Conservation (phyloP, 2,329 filamentous ascomycete genomes). For the Ceratocystis alfenasii region DNA sequence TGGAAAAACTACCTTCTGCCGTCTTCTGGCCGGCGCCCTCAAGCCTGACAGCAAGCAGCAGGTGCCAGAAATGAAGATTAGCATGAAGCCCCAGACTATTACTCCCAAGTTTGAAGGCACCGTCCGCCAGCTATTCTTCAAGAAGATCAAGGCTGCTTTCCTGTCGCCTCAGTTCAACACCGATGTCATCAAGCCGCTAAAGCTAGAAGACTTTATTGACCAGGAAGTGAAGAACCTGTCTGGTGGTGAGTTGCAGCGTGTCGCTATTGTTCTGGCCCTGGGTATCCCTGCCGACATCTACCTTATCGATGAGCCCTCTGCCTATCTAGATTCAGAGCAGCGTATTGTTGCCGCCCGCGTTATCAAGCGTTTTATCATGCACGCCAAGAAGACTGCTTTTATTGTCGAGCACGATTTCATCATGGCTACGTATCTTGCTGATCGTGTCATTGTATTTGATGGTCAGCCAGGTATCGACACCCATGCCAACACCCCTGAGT, state of each 20-base stretch:
- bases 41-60: slow-evolving; percentile 72
- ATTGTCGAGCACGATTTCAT: slow-evolving; percentile 99
- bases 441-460: slow-evolving; percentile 97
- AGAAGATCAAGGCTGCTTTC: slow-evolving; percentile 97
- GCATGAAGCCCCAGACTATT: slow-evolving; percentile 99
- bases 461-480: slow-evolving; percentile 81
- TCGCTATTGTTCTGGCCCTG: slow-evolving; percentile 92
- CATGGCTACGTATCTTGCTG: slow-evolving; percentile 68
- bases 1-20: slow-evolving; percentile 98
- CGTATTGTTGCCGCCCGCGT: slow-evolving; percentile 94
- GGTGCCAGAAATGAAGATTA: slow-evolving; percentile 90
- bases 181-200: slow-evolving; percentile 98
- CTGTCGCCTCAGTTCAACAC: slow-evolving; percentile 97
- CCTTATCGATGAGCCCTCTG: slow-evolving; percentile 92
- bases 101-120: slow-evolving; percentile 97
- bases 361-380: slow-evolving; percentile 99
- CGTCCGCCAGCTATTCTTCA: slow-evolving; percentile 96
- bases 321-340: slow-evolving; percentile 97
- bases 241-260: slow-evolving; percentile 98
- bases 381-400: slow-evolving; percentile 98
- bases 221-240: slow-evolving; percentile 99
- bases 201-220: slow-evolving; percentile 97
- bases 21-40: slow-evolving; percentile 81
- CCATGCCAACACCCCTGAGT: slow-evolving; percentile 81
- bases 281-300: slow-evolving; percentile 96